Evolutionary conservation across 2,329 filamentous ascomycete genomes (phyloP), one percentile per base, ranked within the genome.

Genomic region (Colletotrichum neosansevieriae): DNA sequence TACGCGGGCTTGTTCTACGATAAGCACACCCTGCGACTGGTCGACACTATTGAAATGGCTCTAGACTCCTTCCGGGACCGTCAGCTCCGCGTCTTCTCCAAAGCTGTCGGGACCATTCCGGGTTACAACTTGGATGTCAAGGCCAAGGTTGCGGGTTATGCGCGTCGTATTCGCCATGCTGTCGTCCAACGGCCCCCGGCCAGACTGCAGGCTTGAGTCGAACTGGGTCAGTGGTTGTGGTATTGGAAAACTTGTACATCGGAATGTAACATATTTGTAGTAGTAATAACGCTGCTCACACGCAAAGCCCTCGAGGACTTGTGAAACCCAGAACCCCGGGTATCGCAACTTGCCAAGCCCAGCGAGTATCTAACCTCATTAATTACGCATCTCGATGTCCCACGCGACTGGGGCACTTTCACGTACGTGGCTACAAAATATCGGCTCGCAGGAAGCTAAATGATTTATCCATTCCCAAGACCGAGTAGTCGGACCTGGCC

Each of bases 1-100:
- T 81, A 85, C 38, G 84, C 86, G 1, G 90, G 90, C 0, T 80
- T 92, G 4, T 84, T 85, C 54, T 88, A 86, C 67, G 85, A 91
- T 71, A 70, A 73, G 11, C 77, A 77, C 21, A 88, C 87, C 0
- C 74, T 82, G n/a, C 71, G 70, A 7, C 70, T 84, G 15, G 65
- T 84, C 6, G 67, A 75, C 19, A 72, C 70, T 24, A 79, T 82
- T 17, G 72, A 80, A 50, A n/a, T 64, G 5, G 70, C 82, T 62
- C 78, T 72, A 38, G 69, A 58, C 24, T 54, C 51, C 17, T 67
- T 71, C 65, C 56, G 62, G 13, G 51, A 58, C 29, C 66, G 69
- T 36, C n/a, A 44, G 29, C 34, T 67, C 19, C 61, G 69, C 9
- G 42, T 68, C 19, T 71, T 72, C 40, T 59, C 69, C 44, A 60